Evolutionary conservation across 805 yeast genomes (phyloP), one percentile per base, ranked within the genome.

Genomic region (Teunomyces tritomae): DNA sequence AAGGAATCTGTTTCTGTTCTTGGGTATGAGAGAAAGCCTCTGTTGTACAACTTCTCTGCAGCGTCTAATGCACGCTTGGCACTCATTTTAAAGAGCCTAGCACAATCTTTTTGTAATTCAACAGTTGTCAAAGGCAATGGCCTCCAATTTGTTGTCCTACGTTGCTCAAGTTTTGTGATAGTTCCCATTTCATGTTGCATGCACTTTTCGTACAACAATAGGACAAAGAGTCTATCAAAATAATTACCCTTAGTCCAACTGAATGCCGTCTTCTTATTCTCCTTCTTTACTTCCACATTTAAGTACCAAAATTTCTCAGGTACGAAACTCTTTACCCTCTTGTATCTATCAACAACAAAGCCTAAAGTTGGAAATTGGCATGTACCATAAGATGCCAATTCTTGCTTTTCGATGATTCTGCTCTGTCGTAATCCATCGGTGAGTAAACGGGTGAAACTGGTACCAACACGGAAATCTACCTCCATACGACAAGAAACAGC

Each of bases 341-440:
- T 82, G 62, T 83, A 90, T 49, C 99, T 73, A 59, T 94, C 99
- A 8, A 94, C 98, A 0, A 94, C 91, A 67, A 94, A 94, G 3
- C 99, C 98, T 44, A 94, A 71, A 0, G 99, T 92, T 2, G 99
- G 99, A 58, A 94, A 94, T 62, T 94, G 99, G 62, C 99, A 94
- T 2, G 81, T 77, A 2, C 99, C 99, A 63, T 91, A 94, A 1
- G 96, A 89, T 0, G 86, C 74, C 4, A 68, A 61, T 73, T 69
- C 57, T 32, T 56, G 49, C 2, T 61, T 65, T 13, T 63, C 70
- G n/a, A 64, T 57, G 10, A 77, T 57, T 30, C 61, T 57, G 27
- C 52, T 52, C 39, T 60, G 60, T 54, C 69, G 70, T 57, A 82
- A 69, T 45, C 76, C 58, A 49, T 80, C 71, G 37, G 92, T 87